Conservation (phyloP, 805 yeast genomes). For the Schwanniomyces polymorphus region DNA sequence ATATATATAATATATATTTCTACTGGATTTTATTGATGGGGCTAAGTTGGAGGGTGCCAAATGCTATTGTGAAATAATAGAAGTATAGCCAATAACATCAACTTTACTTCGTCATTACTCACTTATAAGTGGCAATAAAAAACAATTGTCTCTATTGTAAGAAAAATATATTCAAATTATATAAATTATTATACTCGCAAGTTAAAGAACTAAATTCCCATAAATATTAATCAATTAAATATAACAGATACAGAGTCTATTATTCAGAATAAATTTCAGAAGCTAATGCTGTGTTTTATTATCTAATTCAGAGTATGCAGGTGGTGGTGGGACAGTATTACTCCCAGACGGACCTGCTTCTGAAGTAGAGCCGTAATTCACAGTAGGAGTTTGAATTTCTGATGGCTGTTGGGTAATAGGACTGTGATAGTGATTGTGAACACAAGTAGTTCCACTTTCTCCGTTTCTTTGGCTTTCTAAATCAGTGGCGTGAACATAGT, state of each 20-base stretch:
- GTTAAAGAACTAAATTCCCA: not conserved
- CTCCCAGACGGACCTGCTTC: conserved; percentile 15
- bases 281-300: conserved; percentile 7
- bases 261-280: not conserved
- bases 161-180: not conserved
- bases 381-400: conserved; percentile 7
- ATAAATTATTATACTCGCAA: not conserved
- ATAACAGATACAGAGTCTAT: not conserved
- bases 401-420: conserved; percentile 10
- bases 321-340: conserved; percentile 18
- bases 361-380: conserved; percentile 6
- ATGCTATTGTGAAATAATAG: too few relatives aligned
- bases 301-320: conserved; percentile 31
- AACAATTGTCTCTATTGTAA: too few relatives aligned
- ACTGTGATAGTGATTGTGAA: conserved; percentile 18
- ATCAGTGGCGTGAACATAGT: conserved; percentile 35
- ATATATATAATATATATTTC: too few relatives aligned
- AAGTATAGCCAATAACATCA: too few relatives aligned
- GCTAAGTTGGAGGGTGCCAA: too few relatives aligned
- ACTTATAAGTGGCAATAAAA: too few relatives aligned
- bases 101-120: too few relatives aligned
- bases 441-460: not conserved
- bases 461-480: conserved; percentile 25
- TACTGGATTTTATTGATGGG: too few relatives aligned
- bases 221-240: not conserved